Base-by-base conservation (phyloP, 108 stramenopile species). In the Nannochloropsis salina region DNA sequence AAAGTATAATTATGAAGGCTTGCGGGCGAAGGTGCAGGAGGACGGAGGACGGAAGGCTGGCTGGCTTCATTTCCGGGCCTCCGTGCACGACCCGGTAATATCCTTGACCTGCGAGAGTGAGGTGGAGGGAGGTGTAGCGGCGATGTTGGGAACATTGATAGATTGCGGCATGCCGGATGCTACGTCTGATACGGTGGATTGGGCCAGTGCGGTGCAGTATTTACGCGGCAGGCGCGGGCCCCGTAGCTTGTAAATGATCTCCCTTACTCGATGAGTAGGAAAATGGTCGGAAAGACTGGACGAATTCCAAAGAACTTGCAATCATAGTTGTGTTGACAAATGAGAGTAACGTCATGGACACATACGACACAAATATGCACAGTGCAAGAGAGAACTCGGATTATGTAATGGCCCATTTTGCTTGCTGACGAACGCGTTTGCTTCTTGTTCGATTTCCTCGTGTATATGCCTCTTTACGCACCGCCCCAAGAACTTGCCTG, bases 1-100 rank as follows among this genome's bases (percentile, higher is more conserved):
- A 42, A 42, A 81, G 45, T 10, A 43, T 40, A 86, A 86, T 43
- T 82, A 82, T 8, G 85, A 86, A 21, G 85, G 85, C 10, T 42
- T 86, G 11, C 80, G 85, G n/a, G 85, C 42, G 2, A 31, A 43
- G 43, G 82, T 83, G 11, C 40, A 22, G 81, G 82, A 42, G 11
- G 43, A 1, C 15, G 11, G 42, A 6, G 61, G 61, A 8, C 3
- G n/a, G 8, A 74, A 74, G 61, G n/a, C 61, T n/a, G 61, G 61
- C 31, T 81, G 81, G 81, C 40, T 81, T 11, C 22, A 41, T 9
- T 41, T 81, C 18, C 20, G 81, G 12, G 22, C 22, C 22, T 81
- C 81, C 81, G 6, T 81, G 81, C 81, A 81, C 8, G 81, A 81
- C 12, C 81, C 81, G 12, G 41, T 41, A 40, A 40, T 81, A 40